Conservation (phyloP, 345 rosid genomes). For the Ceriops decandra region DNA sequence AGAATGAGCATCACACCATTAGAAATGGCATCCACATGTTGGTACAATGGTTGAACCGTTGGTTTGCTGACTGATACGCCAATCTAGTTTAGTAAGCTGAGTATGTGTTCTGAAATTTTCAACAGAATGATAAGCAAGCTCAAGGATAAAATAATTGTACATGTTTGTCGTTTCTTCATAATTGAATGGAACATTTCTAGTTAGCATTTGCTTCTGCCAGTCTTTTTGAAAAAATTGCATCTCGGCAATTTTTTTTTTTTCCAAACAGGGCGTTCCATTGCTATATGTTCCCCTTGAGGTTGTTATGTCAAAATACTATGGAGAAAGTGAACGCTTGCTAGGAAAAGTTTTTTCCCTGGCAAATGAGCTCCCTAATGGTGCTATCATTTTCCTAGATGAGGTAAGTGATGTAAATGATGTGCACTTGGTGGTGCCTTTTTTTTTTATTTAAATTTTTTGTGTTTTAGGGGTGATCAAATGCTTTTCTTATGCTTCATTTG, state of each 20-base stretch:
- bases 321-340: slow-evolving; percentile 81
- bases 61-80: neutral
- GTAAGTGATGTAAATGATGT: slow-evolving; percentile 34
- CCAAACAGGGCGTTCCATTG: slow-evolving; percentile 68
- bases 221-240: too few species aligned
- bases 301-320: slow-evolving; percentile 85
- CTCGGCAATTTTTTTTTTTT: neutral
- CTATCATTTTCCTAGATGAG: slow-evolving; percentile 88
- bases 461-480: neutral
- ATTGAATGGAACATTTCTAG: neutral
- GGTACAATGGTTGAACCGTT: neutral
- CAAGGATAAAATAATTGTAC: neutral
- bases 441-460: neutral
- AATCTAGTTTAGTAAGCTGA: neutral
- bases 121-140: neutral
- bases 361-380: slow-evolving; percentile 76
- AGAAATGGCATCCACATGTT: too few species aligned
- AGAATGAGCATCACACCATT: too few species aligned
- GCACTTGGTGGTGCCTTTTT: slow-evolving; percentile 1
- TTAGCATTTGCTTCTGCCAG: slow-evolving; percentile 4
- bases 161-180: neutral
- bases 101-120: neutral
- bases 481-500: neutral
- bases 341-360: slow-evolving; percentile 90
- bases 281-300: slow-evolving; percentile 87